Conservation (phyloP, 108 stramenopile species). For the Cyclostephanos tholiformis region DNA sequence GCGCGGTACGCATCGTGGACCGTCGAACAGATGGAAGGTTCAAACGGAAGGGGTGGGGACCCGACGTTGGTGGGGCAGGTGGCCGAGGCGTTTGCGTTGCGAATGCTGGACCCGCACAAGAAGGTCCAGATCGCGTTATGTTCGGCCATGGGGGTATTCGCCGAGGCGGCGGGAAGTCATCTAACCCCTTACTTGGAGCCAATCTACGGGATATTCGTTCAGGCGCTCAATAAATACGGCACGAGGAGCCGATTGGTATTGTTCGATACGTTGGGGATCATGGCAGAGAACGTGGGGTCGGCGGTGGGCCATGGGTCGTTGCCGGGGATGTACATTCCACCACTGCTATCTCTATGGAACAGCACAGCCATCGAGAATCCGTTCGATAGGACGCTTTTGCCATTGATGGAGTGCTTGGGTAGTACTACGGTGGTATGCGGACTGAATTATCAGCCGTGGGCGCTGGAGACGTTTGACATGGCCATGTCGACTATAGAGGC, state of each 20-base stretch:
- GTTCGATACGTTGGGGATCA: constrained; percentile 84
- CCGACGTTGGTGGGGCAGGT: constrained; percentile 67
- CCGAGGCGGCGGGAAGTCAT: constrained; percentile 82
- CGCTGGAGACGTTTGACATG: constrained; percentile 77
- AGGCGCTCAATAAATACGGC: constrained; percentile 69
- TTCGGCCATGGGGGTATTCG: constrained; percentile 81
- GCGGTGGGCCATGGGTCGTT: constrained; percentile 80
- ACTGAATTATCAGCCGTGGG: constrained; percentile 85
- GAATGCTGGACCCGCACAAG: constrained; percentile 73
- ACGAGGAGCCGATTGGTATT: constrained; percentile 81
- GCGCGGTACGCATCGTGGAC: constrained; percentile 85
- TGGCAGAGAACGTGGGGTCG: constrained; percentile 83
- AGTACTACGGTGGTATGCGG: constrained; percentile 76
- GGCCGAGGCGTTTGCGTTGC: constrained; percentile 71
- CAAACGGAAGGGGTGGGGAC: constrained; percentile 42
- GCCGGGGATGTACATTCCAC: constrained; percentile 75
- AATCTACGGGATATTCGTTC: constrained; percentile 64
- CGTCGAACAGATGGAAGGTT: constrained; percentile 70
- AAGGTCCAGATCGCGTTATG: constrained; percentile 87
- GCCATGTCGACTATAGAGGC: constrained; percentile 83
- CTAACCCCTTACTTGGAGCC: constrained; percentile 84
- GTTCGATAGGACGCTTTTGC: constrained; percentile 78
- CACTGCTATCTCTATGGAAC: constrained; percentile 71
- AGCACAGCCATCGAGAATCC: constrained; percentile 61
- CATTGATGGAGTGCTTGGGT: constrained; percentile 89